Conservation (phyloP, 139 green algal species). For the Parachlorella kessleri region DNA sequence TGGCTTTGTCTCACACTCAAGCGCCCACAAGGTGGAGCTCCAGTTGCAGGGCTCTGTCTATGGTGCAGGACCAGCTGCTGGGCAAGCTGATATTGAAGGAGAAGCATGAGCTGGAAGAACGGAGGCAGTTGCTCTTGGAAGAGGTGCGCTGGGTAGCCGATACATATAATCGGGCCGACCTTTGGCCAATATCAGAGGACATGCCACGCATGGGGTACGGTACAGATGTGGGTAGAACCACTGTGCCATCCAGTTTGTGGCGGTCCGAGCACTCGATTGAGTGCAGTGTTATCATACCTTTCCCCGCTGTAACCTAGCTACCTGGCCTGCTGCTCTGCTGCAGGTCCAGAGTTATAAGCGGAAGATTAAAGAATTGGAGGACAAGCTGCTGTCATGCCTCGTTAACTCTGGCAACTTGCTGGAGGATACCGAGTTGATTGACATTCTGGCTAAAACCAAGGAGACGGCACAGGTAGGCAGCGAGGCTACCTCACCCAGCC, state of each 20-base stretch:
- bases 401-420: constrained; percentile 92
- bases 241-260: no score
- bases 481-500: background rate
- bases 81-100: constrained; percentile 94
- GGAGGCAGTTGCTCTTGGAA: constrained; percentile 85
- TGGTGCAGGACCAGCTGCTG: constrained; percentile 96
- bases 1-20: no score
- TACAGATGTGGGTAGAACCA: no score
- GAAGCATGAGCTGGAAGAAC: constrained; percentile 95
- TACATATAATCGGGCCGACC: no score
- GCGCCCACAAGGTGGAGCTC: no score
- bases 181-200: no score
- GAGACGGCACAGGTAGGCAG: constrained; percentile 69
- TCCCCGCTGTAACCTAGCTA: no score
- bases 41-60: no score
- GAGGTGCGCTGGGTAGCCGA: no score
- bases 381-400: constrained; percentile 90
- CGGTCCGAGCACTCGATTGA: no score
- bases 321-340: background rate
- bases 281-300: no score
- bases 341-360: constrained; percentile 83
- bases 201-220: no score
- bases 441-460: constrained; percentile 94
- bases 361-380: constrained; percentile 95
- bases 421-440: constrained; percentile 95